Evolutionary conservation across 2,329 filamentous ascomycete species (phyloP).

Genomic region (Trichocomaceae sp.): DNA sequence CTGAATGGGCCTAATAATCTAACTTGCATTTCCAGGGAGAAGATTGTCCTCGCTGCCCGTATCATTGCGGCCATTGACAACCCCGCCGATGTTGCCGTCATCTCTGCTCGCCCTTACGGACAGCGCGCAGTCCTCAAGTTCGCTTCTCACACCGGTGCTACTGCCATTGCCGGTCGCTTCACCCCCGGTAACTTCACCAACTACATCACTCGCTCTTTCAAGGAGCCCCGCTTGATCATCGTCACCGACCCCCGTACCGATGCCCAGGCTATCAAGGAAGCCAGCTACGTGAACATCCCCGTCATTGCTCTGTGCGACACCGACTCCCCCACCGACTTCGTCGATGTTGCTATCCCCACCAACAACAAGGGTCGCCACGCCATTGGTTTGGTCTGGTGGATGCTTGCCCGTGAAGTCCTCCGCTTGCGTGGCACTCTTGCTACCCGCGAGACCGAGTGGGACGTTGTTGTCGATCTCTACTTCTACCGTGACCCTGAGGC

Average conservation of each 20-base stretch:
- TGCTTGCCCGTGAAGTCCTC: constrained; percentile 99
- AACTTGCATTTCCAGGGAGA: constrained; percentile 63
- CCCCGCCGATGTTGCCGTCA: constrained; percentile 98
- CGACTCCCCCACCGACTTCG: constrained; percentile 98
- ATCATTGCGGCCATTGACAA: constrained; percentile 99
- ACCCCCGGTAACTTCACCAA: constrained; percentile 99
- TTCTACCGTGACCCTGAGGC: constrained; percentile 99
- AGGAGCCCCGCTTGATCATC: constrained; percentile 98
- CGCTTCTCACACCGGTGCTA: constrained; percentile 94
- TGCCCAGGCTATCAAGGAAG: constrained; percentile 99
- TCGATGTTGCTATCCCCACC: constrained; percentile 98
- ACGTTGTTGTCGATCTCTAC: constrained; percentile 99
- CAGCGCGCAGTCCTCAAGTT: constrained; percentile 99
- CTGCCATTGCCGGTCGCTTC: constrained; percentile 98
- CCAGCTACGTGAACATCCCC: constrained; percentile 99
- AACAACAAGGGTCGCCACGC: constrained; percentile 99
- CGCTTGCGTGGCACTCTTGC: constrained; percentile 95
- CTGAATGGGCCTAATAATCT: constrained; percentile 15
- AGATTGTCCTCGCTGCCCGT: constrained; percentile 96
- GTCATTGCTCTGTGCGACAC: constrained; percentile 99
- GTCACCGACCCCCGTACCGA: constrained; percentile 99
- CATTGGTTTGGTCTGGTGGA: constrained; percentile 98
- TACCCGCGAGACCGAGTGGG: constrained; percentile 94
- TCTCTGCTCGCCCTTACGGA: constrained; percentile 98
- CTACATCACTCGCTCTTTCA: constrained; percentile 99